A percentile compares a stretch with the other conserved stretches of the same genome.
These are phyloP conservation scores for Pseudoperonospora humuli DNA, from an alignment of 352 stramenopile species.

Conservation along the genomic window DNA sequence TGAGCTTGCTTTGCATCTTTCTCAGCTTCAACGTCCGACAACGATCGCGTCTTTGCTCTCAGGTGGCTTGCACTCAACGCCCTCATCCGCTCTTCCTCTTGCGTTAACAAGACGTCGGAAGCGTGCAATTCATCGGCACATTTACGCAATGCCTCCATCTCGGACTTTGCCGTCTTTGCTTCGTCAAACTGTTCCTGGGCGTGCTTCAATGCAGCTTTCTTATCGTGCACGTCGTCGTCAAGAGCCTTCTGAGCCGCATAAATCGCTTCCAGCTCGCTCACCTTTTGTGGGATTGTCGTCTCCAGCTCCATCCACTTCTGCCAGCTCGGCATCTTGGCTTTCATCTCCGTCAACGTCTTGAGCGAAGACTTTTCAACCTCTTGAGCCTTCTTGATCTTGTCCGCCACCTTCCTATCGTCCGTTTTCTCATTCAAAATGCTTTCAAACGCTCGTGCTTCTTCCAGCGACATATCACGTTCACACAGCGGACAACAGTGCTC, in stretches of 20 bases:
- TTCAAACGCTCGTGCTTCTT: slow-evolving; percentile 55
- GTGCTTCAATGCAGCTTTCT: slow-evolving; percentile 15
- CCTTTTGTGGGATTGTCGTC: slow-evolving; percentile 36
- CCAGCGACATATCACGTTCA: slow-evolving; percentile 42
- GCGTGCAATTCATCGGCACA: slow-evolving; percentile 27
- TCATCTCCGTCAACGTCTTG: slow-evolving; percentile 50
- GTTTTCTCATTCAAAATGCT: slow-evolving; percentile 66
- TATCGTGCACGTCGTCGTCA: slow-evolving; percentile 47
- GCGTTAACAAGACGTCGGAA: slow-evolving; percentile 19
- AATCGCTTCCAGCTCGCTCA: slow-evolving; percentile 38
- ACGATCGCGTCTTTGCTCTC: slow-evolving; percentile 25
- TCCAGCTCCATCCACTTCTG: slow-evolving; percentile 53
- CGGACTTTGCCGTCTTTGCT: slow-evolving; percentile 21
- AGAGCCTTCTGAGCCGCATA: slow-evolving; percentile 36
- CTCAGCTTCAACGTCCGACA: slow-evolving; percentile 33
- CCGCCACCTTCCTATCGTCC: slow-evolving; percentile 59
- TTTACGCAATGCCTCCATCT: slow-evolving; percentile 28
- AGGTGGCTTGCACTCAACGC: slow-evolving; percentile 20
- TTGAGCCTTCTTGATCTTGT: slow-evolving; percentile 73
- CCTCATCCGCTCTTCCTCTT: slow-evolving; percentile 34
- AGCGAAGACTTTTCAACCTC: slow-evolving; percentile 33
- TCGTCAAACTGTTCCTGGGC: slow-evolving; percentile 30
- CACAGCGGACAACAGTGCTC: slow-evolving; percentile 79
- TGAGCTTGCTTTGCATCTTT: slow-evolving; percentile 46
- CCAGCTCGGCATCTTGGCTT: slow-evolving; percentile 59